These are phyloP conservation scores for Spiromastix sp. DNA, from an alignment of 2,329 filamentous ascomycete species.

Conservation along the genomic window DNA sequence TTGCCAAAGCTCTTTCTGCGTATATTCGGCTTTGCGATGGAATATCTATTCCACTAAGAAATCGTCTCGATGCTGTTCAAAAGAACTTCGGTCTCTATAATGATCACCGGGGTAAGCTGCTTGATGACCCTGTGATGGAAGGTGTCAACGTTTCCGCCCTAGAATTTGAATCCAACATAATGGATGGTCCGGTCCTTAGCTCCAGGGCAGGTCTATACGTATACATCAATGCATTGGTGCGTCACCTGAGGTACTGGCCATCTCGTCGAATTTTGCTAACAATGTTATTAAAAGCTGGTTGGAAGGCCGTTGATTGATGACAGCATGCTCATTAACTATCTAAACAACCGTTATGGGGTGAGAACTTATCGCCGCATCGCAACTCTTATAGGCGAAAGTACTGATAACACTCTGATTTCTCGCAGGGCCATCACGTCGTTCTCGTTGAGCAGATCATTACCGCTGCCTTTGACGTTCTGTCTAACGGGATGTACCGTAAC, in stretches of 20 bases:
- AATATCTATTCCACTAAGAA: slow-evolving; percentile 28
- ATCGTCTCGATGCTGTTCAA: slow-evolving; percentile 29
- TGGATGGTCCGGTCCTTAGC: slow-evolving; percentile 61
- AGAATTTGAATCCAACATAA: slow-evolving; percentile 44
- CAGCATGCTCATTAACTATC: slow-evolving; percentile 61
- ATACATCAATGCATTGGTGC: slow-evolving; percentile 70
- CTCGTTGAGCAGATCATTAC: slow-evolving; percentile 75
- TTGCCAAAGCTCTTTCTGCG: slow-evolving; percentile 28
- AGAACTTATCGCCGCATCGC: too few relatives aligned
- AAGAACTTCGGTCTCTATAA: slow-evolving; percentile 33
- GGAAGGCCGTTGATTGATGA: slow-evolving; percentile 80
- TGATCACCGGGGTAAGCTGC: slow-evolving; percentile 30
- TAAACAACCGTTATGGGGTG: slow-evolving; percentile 77
- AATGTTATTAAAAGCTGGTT: slow-evolving; percentile 53
- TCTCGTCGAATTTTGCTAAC: background rate
- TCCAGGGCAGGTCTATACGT: slow-evolving; percentile 76
- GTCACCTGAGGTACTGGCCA: slow-evolving; percentile 16
- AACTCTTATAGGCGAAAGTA: too few relatives aligned
- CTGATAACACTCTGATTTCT: slow-evolving; percentile 5
- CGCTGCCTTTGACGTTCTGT: slow-evolving; percentile 79
- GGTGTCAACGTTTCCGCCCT: slow-evolving; percentile 36
- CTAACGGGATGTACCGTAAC: slow-evolving; percentile 70
- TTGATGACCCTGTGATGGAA: slow-evolving; percentile 34
- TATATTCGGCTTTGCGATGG: slow-evolving; percentile 32
- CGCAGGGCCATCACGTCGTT: slow-evolving; percentile 62